phyloP scores from a whole-genome alignment of 257 asterid genomes.

The Ophiorrhiza pumila region DNA sequence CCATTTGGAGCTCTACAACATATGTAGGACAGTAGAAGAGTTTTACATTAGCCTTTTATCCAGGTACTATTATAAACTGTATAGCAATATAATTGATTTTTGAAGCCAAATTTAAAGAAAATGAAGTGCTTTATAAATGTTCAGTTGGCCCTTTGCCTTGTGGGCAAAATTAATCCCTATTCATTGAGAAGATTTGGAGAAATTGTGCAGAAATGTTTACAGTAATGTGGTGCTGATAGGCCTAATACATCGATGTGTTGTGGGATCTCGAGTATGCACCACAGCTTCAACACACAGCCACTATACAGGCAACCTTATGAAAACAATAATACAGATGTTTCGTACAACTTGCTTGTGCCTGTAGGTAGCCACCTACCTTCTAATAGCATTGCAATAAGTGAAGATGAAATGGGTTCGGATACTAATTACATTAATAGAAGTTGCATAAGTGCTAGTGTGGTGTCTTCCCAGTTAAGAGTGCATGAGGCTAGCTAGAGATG shows the following conservation, averaged over 20 bases:
- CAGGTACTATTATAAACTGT: too few species aligned
- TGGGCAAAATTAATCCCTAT: conserved; percentile 37
- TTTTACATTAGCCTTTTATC: too few species aligned
- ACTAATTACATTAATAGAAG: conserved; percentile 11
- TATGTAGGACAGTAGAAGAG: too few species aligned
- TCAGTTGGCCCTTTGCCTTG: conserved; percentile 53
- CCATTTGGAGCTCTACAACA: too few species aligned
- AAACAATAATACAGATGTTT: conserved; percentile 31
- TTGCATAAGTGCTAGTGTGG: conserved; percentile 26
- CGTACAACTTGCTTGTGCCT: conserved; percentile 32
- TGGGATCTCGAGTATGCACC: conserved; percentile 62
- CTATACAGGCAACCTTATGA: conserved; percentile 22
- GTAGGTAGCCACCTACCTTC: conserved; percentile 37
- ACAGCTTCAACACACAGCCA: conserved; percentile 38
- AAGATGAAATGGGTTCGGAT: background rate
- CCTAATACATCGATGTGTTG: conserved; percentile 53
- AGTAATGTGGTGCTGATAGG: conserved; percentile 42
- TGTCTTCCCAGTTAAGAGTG: conserved; percentile 32
- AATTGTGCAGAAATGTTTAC: conserved; percentile 46
- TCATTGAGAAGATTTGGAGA: conserved; percentile 54
- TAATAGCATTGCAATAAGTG: conserved; percentile 16
- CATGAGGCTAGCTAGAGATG: conserved; percentile 45
- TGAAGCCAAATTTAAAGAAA: too few species aligned
- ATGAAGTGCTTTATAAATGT: too few species aligned
- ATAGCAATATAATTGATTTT: too few species aligned